Evolutionary conservation across 2,329 filamentous ascomycete species (phyloP).

Genomic region (Monilinia vaccinii-corymbosi): DNA sequence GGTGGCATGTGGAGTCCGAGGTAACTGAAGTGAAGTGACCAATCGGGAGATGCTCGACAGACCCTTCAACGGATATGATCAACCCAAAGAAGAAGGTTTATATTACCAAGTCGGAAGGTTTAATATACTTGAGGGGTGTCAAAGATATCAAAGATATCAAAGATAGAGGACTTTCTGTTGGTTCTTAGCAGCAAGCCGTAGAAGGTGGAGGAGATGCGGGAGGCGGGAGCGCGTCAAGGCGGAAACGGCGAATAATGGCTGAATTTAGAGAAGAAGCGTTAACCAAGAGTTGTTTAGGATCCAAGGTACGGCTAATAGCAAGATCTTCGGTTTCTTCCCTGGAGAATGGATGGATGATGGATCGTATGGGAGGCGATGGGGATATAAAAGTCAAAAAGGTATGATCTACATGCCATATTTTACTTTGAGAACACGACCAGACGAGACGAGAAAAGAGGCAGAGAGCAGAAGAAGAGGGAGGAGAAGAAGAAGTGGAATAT

Average conservation of each 20-base stretch:
- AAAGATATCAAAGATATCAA: conserved; percentile 19
- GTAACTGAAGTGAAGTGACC: neutral
- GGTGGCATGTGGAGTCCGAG: conserved; percentile 4
- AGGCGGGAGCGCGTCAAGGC: neutral
- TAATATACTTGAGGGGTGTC: conserved; percentile 11
- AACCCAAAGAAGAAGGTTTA: neutral
- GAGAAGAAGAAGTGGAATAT: too few relatives aligned
- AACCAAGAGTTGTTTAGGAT: neutral
- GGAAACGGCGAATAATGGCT: conserved; percentile 1
- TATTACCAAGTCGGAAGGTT: neutral
- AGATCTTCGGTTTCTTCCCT: neutral
- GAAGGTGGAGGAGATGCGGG: neutral
- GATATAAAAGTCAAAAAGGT: neutral
- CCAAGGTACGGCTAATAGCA: neutral
- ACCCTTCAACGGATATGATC: conserved; percentile 1
- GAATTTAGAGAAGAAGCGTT: conserved; percentile 2
- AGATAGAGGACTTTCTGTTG: conserved; percentile 6
- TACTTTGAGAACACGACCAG: neutral
- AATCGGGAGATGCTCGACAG: neutral
- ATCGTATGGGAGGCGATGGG: neutral
- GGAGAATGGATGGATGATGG: neutral
- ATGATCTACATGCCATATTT: conserved; percentile 7
- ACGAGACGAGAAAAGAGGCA: too few relatives aligned
- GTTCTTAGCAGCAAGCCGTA: neutral
- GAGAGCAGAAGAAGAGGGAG: too few relatives aligned